These are phyloP conservation scores for Rhamnella rubrinervis DNA, from an alignment of 331 rosid species.

Conservation along the genomic window DNA sequence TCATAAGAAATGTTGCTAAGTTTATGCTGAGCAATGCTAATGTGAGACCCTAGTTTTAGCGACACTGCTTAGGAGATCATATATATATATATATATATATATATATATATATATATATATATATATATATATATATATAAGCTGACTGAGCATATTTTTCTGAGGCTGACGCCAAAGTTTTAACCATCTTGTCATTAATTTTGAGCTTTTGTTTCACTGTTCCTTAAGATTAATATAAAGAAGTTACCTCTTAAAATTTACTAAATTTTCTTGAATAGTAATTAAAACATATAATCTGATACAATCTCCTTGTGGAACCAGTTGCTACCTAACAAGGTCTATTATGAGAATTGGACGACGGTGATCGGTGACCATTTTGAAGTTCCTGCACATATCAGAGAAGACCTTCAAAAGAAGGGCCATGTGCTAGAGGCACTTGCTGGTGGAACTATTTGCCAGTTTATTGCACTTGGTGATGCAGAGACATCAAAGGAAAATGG, in stretches of 20 bases:
- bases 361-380: constrained; percentile 62
- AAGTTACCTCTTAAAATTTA: neutral
- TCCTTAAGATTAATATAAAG: too few species aligned
- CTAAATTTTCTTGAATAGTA: neutral
- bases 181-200: too few species aligned
- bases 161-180: too few species aligned
- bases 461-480: constrained; percentile 36
- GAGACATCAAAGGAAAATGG: constrained; percentile 10
- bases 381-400: constrained; percentile 50
- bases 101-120: too few species aligned
- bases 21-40: too few species aligned
- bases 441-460: constrained; percentile 65
- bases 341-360: constrained; percentile 81
- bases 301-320: constrained; percentile 26
- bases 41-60: too few species aligned
- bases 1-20: too few species aligned
- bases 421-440: constrained; percentile 61
- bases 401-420: constrained; percentile 58
- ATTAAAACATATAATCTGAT: neutral
- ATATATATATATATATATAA: too few species aligned
- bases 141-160: too few species aligned
- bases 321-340: constrained; percentile 66
- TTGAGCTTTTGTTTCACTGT: too few species aligned
- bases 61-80: too few species aligned
- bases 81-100: too few species aligned